These are phyloP conservation scores for Vigna mungo DNA, from an alignment of 306 rosid species.

Conservation along the genomic window DNA sequence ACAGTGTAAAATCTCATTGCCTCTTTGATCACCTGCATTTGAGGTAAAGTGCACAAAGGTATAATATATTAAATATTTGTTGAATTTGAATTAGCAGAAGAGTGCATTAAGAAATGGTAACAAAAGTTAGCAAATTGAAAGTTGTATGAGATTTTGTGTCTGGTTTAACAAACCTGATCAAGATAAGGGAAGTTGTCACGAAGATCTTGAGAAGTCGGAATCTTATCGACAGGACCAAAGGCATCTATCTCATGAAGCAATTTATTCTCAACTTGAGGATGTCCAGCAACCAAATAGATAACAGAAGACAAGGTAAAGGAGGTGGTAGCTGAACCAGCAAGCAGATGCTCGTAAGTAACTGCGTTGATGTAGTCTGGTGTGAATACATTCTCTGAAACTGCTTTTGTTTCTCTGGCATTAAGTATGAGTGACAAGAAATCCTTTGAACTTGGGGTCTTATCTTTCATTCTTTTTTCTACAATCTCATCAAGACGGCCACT, in stretches of 20 bases:
- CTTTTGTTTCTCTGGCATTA: constrained; percentile 74
- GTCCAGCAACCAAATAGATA: constrained; percentile 84
- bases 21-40: constrained; percentile 84
- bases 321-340: constrained; percentile 92
- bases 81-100: no score
- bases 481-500: constrained; percentile 74
- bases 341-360: constrained; percentile 85
- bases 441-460: constrained; percentile 58
- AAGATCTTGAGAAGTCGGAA: constrained; percentile 76
- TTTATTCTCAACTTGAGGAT: constrained; percentile 77
- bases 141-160: neutral
- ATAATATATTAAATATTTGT: neutral
- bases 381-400: constrained; percentile 60
- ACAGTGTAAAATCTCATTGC: constrained; percentile 81
- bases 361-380: constrained; percentile 81
- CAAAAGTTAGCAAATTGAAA: neutral
- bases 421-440: constrained; percentile 81
- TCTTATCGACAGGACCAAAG: constrained; percentile 60
- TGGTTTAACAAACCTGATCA: constrained; percentile 65
- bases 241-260: constrained; percentile 77
- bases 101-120: no score
- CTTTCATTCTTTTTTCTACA: constrained; percentile 67
- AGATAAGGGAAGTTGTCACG: constrained; percentile 78
- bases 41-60: neutral
- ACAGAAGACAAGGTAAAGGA: constrained; percentile 78